phyloP scores from a whole-genome alignment of 139 green algal species.

The Desmodesmus armatus region DNA sequence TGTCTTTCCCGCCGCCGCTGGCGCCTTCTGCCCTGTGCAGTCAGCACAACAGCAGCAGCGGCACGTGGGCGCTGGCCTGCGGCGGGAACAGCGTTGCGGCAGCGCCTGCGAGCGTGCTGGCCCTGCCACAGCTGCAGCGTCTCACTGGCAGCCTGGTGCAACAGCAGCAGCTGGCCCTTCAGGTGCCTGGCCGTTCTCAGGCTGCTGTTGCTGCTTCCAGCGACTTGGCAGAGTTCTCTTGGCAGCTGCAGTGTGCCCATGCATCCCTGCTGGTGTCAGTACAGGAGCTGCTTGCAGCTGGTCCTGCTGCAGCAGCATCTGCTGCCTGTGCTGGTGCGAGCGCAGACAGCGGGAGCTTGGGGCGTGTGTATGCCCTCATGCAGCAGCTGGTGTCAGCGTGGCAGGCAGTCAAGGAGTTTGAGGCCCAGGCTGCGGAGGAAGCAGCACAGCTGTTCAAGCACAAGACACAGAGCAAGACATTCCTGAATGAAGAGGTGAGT shows the following conservation, averaged over 20 bases:
- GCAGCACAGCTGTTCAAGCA: slow-evolving; percentile 85
- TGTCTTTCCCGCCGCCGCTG: slow-evolving; percentile 51
- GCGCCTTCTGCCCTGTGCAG: neutral
- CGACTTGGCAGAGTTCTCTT: slow-evolving; percentile 66
- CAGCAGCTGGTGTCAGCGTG: slow-evolving; percentile 55
- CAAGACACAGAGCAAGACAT: slow-evolving; percentile 64
- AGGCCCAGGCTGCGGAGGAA: slow-evolving; percentile 73
- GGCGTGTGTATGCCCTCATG: slow-evolving; percentile 28
- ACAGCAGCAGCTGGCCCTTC: slow-evolving; percentile 20
- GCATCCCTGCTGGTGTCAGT: slow-evolving; percentile 63
- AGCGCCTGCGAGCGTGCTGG: slow-evolving; percentile 11
- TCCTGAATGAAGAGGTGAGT: slow-evolving; percentile 78
- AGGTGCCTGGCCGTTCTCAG: neutral
- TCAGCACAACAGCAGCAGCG: slow-evolving; percentile 6
- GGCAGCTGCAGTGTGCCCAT: slow-evolving; percentile 58
- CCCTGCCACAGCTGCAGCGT: neutral
- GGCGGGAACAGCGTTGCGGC: neutral
- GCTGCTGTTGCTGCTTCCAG: slow-evolving; percentile 14
- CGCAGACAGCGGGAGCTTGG: slow-evolving; percentile 17
- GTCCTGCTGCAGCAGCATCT: slow-evolving; percentile 12
- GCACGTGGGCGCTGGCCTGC: neutral
- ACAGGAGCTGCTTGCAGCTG: slow-evolving; percentile 47
- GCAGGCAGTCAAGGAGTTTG: slow-evolving; percentile 42
- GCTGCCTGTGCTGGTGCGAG: neutral
- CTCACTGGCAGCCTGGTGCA: neutral